phyloP scores from a whole-genome alignment of 257 asterid genomes.

The Solanum virginianum region DNA sequence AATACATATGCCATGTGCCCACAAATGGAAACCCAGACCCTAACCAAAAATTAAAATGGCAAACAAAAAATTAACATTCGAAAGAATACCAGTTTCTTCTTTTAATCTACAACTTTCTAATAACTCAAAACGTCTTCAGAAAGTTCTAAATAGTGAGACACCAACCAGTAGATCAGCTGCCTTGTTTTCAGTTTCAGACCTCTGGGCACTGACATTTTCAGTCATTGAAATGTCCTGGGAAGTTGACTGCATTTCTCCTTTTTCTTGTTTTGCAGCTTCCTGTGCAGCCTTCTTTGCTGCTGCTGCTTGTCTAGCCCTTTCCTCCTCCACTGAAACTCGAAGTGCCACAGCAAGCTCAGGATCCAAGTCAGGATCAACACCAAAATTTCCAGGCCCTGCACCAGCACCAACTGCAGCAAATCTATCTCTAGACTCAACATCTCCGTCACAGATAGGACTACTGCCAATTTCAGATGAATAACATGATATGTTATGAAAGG shows the following conservation, averaged over 20 bases:
- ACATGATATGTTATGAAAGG: not conserved
- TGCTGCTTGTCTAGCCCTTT: constrained; percentile 96
- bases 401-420: constrained; percentile 62
- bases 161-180: constrained; percentile 51
- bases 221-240: constrained; percentile 65
- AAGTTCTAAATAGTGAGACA: not conserved
- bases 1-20: not conserved
- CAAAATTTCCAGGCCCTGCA: constrained; percentile 73
- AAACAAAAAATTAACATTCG: not conserved
- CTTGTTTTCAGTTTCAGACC: constrained; percentile 65
- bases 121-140: not conserved
- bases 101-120: not conserved
- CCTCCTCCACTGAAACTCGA: constrained; percentile 98
- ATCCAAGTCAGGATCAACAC: constrained; percentile 93
- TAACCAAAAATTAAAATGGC: not conserved
- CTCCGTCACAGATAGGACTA: constrained; percentile 89
- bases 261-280: constrained; percentile 53
- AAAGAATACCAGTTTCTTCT: not conserved
- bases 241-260: constrained; percentile 55
- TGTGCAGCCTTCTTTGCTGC: constrained; percentile 89
- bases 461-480: constrained; percentile 23
- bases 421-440: constrained; percentile 86
- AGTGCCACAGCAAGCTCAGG: constrained; percentile 98
- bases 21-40: not conserved
- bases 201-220: constrained; percentile 45